A percentile compares a stretch with the other conserved stretches of the same genome.
Evolutionary conservation across 2,329 filamentous ascomycete genomes (phyloP).

Genomic region (Phyllachora maydis): DNA sequence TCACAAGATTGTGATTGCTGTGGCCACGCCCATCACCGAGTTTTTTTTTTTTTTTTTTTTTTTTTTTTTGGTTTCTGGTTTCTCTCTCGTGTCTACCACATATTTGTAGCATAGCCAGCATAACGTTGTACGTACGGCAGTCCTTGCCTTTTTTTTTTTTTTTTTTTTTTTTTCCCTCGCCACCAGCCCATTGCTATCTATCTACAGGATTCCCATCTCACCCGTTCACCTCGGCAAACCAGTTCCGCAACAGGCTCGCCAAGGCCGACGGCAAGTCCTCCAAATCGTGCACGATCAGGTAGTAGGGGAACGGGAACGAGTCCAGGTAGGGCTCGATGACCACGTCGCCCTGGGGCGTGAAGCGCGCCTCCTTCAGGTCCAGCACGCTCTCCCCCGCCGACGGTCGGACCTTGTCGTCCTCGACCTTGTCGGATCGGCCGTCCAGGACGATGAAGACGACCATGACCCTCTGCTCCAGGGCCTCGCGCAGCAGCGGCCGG

Average conservation of each 20-base stretch:
- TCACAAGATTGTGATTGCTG: too few relatives aligned
- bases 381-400: conserved; percentile 52
- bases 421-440: too few relatives aligned
- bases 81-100: too few relatives aligned
- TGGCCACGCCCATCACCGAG: too few relatives aligned
- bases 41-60: too few relatives aligned
- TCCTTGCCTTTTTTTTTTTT: too few relatives aligned
- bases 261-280: conserved; percentile 78
- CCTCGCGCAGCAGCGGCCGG: conserved; percentile 62
- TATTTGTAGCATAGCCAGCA: too few relatives aligned
- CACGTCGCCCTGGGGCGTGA: conserved; percentile 43
- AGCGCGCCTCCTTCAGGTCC: conserved; percentile 73
- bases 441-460: conserved; percentile 96
- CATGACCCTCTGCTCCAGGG: conserved; percentile 89
- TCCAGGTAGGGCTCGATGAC: conserved; percentile 85
- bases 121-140: too few relatives aligned
- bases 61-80: too few relatives aligned
- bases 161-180: too few relatives aligned
- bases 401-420: conserved; percentile 19
- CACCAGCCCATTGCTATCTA: background rate
- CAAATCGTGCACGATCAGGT: conserved; percentile 81
- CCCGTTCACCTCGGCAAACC: conserved; percentile 63
- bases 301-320: conserved; percentile 92
- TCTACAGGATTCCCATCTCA: conserved; percentile 2
- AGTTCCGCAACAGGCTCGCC: conserved; percentile 75